These are phyloP conservation scores for Saturnispora zaruensis DNA, from an alignment of 805 yeast genomes.

Conservation along the genomic window DNA sequence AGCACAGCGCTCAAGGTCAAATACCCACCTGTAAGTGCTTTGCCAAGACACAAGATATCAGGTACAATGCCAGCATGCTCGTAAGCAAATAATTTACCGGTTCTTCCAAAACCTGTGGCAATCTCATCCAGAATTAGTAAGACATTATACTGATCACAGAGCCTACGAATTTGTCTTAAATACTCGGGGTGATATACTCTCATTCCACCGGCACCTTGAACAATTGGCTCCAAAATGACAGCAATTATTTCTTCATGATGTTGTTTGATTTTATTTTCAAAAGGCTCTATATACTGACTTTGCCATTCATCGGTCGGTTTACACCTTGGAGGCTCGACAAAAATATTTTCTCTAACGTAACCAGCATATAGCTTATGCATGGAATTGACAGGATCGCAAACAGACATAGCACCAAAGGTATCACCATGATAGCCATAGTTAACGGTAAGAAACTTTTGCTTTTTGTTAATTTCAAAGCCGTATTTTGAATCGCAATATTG, in stretches of 20 bases:
- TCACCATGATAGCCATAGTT: conserved; percentile 11
- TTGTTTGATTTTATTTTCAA: conserved; percentile 3
- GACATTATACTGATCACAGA: conserved; percentile 43
- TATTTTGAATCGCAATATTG: conserved; percentile 10
- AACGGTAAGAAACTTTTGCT: conserved; percentile 4
- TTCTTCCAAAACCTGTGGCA: conserved; percentile 49
- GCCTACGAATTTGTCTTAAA: conserved; percentile 24
- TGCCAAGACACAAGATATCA: conserved; percentile 40
- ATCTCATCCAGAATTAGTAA: conserved; percentile 44
- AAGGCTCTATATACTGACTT: conserved; percentile 2
- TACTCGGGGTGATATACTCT: conserved; percentile 10
- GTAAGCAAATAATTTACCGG: conserved; percentile 41
- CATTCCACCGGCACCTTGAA: conserved; percentile 20
- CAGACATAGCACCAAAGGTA: conserved; percentile 11
- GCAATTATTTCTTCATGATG: conserved; percentile 13
- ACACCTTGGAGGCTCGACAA: conserved; percentile 8
- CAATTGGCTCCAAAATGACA: conserved; percentile 16
- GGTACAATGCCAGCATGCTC: conserved; percentile 37
- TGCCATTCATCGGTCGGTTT: conserved; percentile 5
- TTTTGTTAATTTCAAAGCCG: neutral
- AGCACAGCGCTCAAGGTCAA: conserved; percentile 13
- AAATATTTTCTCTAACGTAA: conserved; percentile 8
- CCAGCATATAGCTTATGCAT: conserved; percentile 10
- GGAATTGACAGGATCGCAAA: conserved; percentile 9
- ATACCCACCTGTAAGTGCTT: conserved; percentile 39